Conservation (phyloP, 2,329 filamentous ascomycete species). For the Trichoderma atroviride region DNA sequence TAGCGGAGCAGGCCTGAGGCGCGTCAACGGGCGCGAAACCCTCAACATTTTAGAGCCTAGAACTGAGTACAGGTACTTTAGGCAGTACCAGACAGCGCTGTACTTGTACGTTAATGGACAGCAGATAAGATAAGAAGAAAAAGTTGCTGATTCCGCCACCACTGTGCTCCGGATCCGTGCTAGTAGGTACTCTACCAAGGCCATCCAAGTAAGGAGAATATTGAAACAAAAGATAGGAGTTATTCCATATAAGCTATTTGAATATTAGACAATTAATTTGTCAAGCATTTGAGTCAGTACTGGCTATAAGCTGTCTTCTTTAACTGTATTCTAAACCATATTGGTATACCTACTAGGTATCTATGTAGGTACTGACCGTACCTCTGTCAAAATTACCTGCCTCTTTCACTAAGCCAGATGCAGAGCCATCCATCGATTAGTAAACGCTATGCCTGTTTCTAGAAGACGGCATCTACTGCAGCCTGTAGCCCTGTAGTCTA, state of each 20-base stretch:
- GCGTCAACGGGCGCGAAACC: constrained; percentile 27
- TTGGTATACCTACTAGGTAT: neutral
- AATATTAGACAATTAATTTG: neutral
- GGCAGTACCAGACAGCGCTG: neutral
- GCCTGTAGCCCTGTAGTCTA: neutral
- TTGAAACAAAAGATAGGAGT: neutral
- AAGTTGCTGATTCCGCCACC: neutral
- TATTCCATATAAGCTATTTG: neutral
- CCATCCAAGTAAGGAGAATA: neutral
- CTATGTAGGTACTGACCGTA: too few species aligned
- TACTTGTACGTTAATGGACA: neutral
- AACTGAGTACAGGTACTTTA: neutral
- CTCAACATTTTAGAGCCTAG: neutral
- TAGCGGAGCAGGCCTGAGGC: constrained; percentile 39
- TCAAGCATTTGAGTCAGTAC: neutral
- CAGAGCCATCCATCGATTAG: neutral
- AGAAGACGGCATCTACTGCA: neutral
- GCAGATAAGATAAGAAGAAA: neutral
- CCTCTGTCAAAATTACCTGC: neutral
- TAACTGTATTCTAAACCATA: neutral
- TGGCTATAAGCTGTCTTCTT: neutral
- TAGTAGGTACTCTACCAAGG: neutral
- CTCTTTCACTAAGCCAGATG: neutral
- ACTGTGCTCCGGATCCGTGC: neutral
- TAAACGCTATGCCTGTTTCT: neutral